Conservation (phyloP, 495 filamentous ascomycete genomes). For the Penicillium steckii region DNA sequence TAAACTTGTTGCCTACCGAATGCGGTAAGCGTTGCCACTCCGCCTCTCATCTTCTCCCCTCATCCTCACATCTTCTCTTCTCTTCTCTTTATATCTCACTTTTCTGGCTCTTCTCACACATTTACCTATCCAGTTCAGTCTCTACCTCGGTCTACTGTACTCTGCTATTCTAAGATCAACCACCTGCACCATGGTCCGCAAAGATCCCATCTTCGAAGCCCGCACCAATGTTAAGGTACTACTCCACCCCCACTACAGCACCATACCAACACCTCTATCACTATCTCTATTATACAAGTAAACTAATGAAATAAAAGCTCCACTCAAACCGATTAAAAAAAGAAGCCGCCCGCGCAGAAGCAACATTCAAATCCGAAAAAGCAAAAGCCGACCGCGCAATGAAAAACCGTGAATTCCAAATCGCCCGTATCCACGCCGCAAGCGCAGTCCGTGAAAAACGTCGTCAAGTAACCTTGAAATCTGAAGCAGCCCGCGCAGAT, state of each 20-base stretch:
- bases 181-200: slow-evolving; percentile 40
- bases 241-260: background rate
- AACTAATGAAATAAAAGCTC: slow-evolving; percentile 22
- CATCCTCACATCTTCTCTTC: background rate
- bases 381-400: slow-evolving; percentile 50
- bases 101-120: background rate
- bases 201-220: slow-evolving; percentile 50
- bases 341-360: slow-evolving; percentile 44
- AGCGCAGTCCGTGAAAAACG: slow-evolving; percentile 49
- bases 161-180: background rate
- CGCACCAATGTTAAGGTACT: slow-evolving; percentile 51
- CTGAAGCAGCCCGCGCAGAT: slow-evolving; percentile 47
- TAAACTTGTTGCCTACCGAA: background rate
- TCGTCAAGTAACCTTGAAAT: slow-evolving; percentile 44
- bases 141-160: too few species aligned
- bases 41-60: background rate
- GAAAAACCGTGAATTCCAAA: slow-evolving; percentile 51
- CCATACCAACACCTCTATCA: background rate
- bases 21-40: background rate
- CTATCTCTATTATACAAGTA: background rate
- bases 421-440: slow-evolving; percentile 49
- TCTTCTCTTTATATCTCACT: background rate
- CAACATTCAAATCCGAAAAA: slow-evolving; percentile 49
- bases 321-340: slow-evolving; percentile 50
- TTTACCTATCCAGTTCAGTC: too few species aligned